A percentile compares a stretch with the other conserved stretches of the same genome.
phyloP scores from a whole-genome alignment of 495 filamentous ascomycete species.

The Wilcoxina mikolae region DNA sequence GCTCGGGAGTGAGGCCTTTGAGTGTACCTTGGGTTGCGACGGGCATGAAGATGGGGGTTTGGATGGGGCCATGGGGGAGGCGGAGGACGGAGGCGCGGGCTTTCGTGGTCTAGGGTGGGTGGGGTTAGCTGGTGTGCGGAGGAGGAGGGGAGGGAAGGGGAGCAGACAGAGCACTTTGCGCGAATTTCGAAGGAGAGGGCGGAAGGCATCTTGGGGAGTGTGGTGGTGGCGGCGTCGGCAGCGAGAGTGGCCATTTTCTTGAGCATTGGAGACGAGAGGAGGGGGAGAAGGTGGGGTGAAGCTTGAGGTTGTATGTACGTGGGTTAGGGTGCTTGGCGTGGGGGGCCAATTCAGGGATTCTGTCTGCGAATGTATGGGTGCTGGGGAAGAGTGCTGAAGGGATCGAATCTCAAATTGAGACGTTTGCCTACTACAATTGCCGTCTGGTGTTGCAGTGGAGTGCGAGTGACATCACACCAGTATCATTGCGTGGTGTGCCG shows the following conservation, averaged over 20 bases:
- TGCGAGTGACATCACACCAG: too few species aligned
- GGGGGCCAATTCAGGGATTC: too few species aligned
- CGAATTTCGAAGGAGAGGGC: constrained; percentile 71
- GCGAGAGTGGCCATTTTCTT: constrained; percentile 1
- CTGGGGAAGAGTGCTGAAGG: too few species aligned
- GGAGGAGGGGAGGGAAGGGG: neutral
- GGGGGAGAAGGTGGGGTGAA: too few species aligned
- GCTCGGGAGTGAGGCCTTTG: constrained; percentile 86
- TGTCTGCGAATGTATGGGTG: too few species aligned
- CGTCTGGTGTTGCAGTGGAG: too few species aligned
- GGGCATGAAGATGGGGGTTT: constrained; percentile 91
- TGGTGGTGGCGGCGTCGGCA: neutral
- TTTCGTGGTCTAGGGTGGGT: constrained; percentile 62
- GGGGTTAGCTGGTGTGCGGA: neutral
- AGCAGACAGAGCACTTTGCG: constrained; percentile 62
- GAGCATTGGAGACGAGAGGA: constrained; percentile 1
- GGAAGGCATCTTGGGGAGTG: constrained; percentile 39
- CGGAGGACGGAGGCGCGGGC: constrained; percentile 80
- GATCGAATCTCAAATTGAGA: too few species aligned
- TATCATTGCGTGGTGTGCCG: too few species aligned
- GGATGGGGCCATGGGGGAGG: constrained; percentile 80
- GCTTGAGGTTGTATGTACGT: too few species aligned
- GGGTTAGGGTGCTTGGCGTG: too few species aligned
- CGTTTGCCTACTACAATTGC: too few species aligned
- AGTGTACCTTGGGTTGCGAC: constrained; percentile 95